Percentiles rank a stretch among this genome's conserved stretches.
Conservation (phyloP, 1,284 basidiomycete species). For the Flammula alnicola region DNA sequence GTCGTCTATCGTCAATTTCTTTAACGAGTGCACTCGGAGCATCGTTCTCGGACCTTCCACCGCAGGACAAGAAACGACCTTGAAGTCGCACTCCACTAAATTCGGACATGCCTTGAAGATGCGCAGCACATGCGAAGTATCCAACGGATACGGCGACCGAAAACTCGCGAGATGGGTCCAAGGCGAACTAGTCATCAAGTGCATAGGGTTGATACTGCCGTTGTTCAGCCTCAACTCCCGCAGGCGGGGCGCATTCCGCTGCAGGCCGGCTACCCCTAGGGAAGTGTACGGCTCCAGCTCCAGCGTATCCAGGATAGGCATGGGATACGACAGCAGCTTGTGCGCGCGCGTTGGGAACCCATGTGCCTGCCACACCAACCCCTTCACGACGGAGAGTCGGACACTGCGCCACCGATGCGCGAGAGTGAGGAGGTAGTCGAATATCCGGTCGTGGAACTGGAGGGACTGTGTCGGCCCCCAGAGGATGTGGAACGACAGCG, state of each 20-base stretch:
- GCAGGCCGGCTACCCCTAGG: conserved; percentile 3
- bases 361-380: conserved; percentile 12
- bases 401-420: conserved; percentile 10
- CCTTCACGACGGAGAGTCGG: conserved; percentile 6
- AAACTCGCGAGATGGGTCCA: conserved; percentile 10
- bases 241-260: conserved; percentile 6
- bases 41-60: conserved; percentile 2
- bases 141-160: conserved; percentile 5
- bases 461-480: conserved; percentile 13
- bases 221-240: conserved; percentile 7
- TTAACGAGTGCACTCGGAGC: background rate
- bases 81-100: conserved; percentile 12
- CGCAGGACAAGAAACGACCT: conserved; percentile 1
- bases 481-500: conserved; percentile 12
- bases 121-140: conserved; percentile 6
- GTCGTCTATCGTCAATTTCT: conserved; percentile 8
- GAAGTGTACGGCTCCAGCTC: conserved; percentile 2
- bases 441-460: conserved; percentile 7
- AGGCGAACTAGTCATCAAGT: background rate
- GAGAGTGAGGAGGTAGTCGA: conserved; percentile 9
- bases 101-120: conserved; percentile 11
- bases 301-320: conserved; percentile 6
- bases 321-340: conserved; percentile 5
- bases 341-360: conserved; percentile 11
- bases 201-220: conserved; percentile 6